Conservation (phyloP, 257 asterid species). For the Solanum pennellii region DNA sequence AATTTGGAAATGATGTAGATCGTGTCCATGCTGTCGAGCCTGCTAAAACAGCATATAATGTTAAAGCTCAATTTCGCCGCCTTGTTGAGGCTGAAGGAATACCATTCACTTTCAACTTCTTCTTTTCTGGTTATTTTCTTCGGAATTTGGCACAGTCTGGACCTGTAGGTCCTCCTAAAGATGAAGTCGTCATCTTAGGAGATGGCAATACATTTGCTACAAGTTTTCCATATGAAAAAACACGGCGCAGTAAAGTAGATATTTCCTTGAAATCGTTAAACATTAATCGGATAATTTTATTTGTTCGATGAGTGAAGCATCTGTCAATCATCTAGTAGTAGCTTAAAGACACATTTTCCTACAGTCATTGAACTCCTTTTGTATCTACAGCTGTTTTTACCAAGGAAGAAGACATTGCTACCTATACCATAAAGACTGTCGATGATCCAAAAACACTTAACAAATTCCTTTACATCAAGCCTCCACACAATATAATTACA, state of each 20-base stretch:
- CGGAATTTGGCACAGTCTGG: slow-evolving; percentile 33
- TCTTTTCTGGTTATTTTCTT: slow-evolving; percentile 51
- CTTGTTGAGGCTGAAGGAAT: slow-evolving; percentile 41
- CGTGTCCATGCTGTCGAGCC: slow-evolving; percentile 51
- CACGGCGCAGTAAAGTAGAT: not conserved
- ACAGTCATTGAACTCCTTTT: not conserved
- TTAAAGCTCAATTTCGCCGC: slow-evolving; percentile 33
- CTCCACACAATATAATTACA: slow-evolving; percentile 33
- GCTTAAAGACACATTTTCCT: not conserved
- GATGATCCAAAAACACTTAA: slow-evolving; percentile 66
- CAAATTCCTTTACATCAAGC: slow-evolving; percentile 47
- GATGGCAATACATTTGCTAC: slow-evolving; percentile 36
- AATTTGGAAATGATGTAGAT: slow-evolving; percentile 63
- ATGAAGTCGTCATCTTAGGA: slow-evolving; percentile 32
- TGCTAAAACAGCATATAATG: slow-evolving; percentile 22
- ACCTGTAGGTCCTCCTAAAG: slow-evolving; percentile 28
- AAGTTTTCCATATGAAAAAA: not conserved
- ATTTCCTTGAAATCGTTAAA: not conserved
- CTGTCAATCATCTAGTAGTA: not conserved
- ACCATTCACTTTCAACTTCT: slow-evolving; percentile 44
- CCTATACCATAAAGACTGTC: slow-evolving; percentile 47
- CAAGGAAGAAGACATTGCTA: slow-evolving; percentile 46
- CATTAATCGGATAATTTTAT: not conserved
- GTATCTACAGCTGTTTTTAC: slow-evolving; percentile 42
- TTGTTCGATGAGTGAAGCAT: not conserved